Conservation (phyloP, 148 eudicot species). For the Silene uniflora region DNA sequence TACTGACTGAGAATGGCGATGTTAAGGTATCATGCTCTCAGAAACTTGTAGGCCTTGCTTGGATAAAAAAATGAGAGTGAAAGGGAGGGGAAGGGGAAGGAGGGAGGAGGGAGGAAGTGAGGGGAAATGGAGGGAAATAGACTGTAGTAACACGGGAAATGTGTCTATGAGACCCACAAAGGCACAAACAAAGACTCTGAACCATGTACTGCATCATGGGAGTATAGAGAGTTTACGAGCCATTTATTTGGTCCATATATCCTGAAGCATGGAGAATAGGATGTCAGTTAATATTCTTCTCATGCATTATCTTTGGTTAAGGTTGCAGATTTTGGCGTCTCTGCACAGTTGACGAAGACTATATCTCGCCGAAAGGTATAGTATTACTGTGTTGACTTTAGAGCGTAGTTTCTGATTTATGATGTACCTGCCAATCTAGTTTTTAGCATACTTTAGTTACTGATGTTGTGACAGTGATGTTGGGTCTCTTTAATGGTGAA, state of each 20-base stretch:
- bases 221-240: not conserved
- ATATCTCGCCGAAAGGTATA: constrained; percentile 94
- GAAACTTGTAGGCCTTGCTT: not conserved
- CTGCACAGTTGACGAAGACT: constrained; percentile 92
- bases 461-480: not conserved
- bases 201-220: not conserved
- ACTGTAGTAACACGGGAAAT: too few relatives aligned
- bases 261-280: not conserved
- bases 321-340: constrained; percentile 99
- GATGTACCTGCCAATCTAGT: not conserved
- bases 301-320: constrained; percentile 27
- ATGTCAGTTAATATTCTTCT: not conserved
- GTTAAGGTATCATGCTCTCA: constrained; percentile 60
- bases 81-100: too few relatives aligned
- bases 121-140: too few relatives aligned
- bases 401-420: constrained; percentile 4
- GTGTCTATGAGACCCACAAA: too few relatives aligned
- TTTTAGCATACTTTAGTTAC: not conserved
- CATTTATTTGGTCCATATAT: not conserved
- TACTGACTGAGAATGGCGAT: constrained; percentile 92
- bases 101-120: too few relatives aligned
- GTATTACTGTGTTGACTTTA: not conserved
- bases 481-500: not conserved
- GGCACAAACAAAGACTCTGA: too few relatives aligned
- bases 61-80: too few relatives aligned